Evolutionary conservation across 2,329 filamentous ascomycete genomes (phyloP).

Genomic region (Cladosporium sp.): DNA sequence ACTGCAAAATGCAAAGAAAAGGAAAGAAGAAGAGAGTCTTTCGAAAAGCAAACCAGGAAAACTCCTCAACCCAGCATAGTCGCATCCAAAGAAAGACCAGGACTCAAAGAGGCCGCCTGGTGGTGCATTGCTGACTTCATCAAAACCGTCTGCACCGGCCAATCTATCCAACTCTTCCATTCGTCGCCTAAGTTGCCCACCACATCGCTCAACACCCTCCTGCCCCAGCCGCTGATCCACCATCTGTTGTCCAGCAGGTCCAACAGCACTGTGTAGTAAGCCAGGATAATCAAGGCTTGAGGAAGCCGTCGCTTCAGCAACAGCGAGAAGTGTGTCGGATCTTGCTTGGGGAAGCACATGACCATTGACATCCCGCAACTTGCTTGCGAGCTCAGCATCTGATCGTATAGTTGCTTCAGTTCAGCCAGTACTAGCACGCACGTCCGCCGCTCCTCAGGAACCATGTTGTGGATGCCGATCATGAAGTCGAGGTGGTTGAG

Average conservation of each 20-base stretch:
- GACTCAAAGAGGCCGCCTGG: neutral
- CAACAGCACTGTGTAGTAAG: slow-evolving; percentile 28
- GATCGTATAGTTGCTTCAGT: slow-evolving; percentile 24
- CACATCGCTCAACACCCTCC: slow-evolving; percentile 24
- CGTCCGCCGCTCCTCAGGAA: slow-evolving; percentile 23
- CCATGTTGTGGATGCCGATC: slow-evolving; percentile 27
- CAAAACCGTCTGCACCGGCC: slow-evolving; percentile 25
- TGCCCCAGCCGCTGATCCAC: slow-evolving; percentile 27
- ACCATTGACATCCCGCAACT: slow-evolving; percentile 22
- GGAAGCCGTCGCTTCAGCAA: slow-evolving; percentile 26
- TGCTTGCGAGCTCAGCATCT: slow-evolving; percentile 16
- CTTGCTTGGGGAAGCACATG: slow-evolving; percentile 29
- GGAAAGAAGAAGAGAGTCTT: neutral
- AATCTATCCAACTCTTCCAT: slow-evolving; percentile 30
- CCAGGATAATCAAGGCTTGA: slow-evolving; percentile 28
- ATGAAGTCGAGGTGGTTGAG: slow-evolving; percentile 31
- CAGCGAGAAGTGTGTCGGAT: slow-evolving; percentile 21
- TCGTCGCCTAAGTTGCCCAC: slow-evolving; percentile 21
- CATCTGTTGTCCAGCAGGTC: slow-evolving; percentile 25
- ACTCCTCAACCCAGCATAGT: neutral
- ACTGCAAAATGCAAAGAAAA: too few relatives aligned
- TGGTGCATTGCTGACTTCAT: slow-evolving; percentile 10
- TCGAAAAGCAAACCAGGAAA: neutral
- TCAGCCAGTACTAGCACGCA: slow-evolving; percentile 25
- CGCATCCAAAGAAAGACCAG: slow-evolving; percentile 3